Conservation (phyloP, 352 stramenopile species). For the Phytophthora colocasiae region DNA sequence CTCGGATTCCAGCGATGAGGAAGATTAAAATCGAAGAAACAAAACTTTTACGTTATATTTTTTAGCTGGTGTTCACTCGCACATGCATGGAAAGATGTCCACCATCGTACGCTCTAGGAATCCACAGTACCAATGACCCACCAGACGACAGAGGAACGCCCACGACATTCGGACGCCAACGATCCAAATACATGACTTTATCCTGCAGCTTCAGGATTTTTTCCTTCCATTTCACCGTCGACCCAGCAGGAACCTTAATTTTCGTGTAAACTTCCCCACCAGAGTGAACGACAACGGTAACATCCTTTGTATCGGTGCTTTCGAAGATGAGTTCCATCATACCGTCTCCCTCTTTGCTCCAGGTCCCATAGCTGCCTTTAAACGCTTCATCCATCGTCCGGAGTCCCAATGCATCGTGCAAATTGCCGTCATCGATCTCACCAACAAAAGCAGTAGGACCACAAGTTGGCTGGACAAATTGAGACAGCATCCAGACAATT, state of each 20-base stretch:
- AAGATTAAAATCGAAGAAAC: slow-evolving; percentile 23
- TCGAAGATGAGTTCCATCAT: slow-evolving; percentile 36
- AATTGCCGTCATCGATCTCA: slow-evolving; percentile 44
- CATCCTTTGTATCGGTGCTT: slow-evolving; percentile 32
- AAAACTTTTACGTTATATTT: slow-evolving; percentile 11
- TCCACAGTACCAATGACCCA: slow-evolving; percentile 49
- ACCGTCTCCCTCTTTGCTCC: slow-evolving; percentile 43
- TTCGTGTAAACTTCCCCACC: slow-evolving; percentile 28
- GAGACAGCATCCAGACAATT: slow-evolving; percentile 43
- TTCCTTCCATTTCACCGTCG: slow-evolving; percentile 23
- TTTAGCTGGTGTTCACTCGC: slow-evolving; percentile 58
- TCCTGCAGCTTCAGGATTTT: slow-evolving; percentile 34
- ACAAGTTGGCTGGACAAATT: slow-evolving; percentile 52
- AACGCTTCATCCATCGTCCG: slow-evolving; percentile 41
- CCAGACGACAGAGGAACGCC: slow-evolving; percentile 36
- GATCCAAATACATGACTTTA: slow-evolving; percentile 63
- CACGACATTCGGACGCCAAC: slow-evolving; percentile 45
- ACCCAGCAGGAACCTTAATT: slow-evolving; percentile 21
- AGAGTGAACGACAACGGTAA: slow-evolving; percentile 40
- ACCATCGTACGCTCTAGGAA: slow-evolving; percentile 38
- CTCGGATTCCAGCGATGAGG: slow-evolving; percentile 49
- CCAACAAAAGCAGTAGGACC: slow-evolving; percentile 34
- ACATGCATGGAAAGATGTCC: slow-evolving; percentile 50
- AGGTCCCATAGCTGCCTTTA: slow-evolving; percentile 41
- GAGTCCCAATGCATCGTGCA: slow-evolving; percentile 40